These are phyloP conservation scores for Conoideocrella luteorostrata DNA, from an alignment of 2,329 filamentous ascomycete species.

Conservation along the genomic window DNA sequence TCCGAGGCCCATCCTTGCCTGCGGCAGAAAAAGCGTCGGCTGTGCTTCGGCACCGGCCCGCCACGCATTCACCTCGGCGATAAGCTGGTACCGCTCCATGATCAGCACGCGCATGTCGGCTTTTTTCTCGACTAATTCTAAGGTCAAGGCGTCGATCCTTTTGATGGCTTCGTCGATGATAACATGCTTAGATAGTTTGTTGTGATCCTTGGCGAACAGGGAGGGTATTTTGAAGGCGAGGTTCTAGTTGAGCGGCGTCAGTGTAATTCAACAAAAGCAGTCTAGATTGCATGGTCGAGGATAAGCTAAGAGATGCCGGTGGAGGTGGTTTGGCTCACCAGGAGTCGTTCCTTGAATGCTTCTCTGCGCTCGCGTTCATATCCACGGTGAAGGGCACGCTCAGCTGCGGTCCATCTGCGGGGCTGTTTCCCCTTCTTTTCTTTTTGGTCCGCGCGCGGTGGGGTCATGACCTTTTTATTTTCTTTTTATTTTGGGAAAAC, in stretches of 20 bases:
- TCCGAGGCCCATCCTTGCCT: not conserved
- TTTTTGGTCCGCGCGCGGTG: not conserved
- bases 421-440: slow-evolving; percentile 26
- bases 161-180: slow-evolving; percentile 30
- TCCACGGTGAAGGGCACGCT: slow-evolving; percentile 32
- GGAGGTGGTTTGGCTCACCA: slow-evolving; percentile 19
- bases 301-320: not conserved
- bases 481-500: too few relatives aligned
- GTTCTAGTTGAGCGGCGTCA: too few relatives aligned
- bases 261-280: too few relatives aligned
- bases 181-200: slow-evolving; percentile 32
- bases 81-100: slow-evolving; percentile 22
- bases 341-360: slow-evolving; percentile 32
- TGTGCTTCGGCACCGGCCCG: slow-evolving; percentile 11
- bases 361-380: slow-evolving; percentile 36
- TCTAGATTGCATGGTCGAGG: not conserved
- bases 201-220: slow-evolving; percentile 25
- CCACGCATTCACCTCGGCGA: slow-evolving; percentile 21
- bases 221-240: slow-evolving; percentile 29
- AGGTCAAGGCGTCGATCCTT: slow-evolving; percentile 20
- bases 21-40: not conserved
- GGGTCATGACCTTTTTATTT: too few relatives aligned
- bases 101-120: slow-evolving; percentile 13
- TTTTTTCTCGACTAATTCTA: slow-evolving; percentile 12
- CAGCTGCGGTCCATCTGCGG: slow-evolving; percentile 32